Evolutionary conservation across 2,329 filamentous ascomycete species (phyloP).

Genomic region (Camillea tinctor): DNA sequence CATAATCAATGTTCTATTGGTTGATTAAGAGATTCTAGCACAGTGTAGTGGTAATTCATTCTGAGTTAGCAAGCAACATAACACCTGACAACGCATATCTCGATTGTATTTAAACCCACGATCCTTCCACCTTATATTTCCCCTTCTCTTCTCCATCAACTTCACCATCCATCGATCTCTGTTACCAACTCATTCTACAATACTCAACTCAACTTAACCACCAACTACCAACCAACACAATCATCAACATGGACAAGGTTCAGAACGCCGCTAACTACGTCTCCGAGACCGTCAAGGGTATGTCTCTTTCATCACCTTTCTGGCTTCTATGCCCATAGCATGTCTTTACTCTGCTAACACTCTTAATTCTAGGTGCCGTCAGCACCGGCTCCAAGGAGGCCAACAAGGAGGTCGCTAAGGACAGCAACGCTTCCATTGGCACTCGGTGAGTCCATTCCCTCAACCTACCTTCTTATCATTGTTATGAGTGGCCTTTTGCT

Average conservation of each 20-base stretch:
- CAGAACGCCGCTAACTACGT: conserved; percentile 69
- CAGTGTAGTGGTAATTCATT: no score
- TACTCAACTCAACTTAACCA: conserved; percentile 10
- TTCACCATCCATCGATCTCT: conserved; percentile 2
- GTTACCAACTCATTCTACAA: conserved; percentile 4
- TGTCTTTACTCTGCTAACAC: conserved; percentile 4
- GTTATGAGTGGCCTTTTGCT: no score
- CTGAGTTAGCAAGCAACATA: neutral
- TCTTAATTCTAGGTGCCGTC: conserved; percentile 34
- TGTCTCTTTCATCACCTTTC: neutral
- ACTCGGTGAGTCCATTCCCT: conserved; percentile 47
- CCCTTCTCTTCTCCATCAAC: conserved; percentile 3
- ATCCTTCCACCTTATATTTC: conserved; percentile 8
- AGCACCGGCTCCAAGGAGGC: conserved; percentile 62
- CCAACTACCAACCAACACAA: conserved; percentile 17
- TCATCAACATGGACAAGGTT: conserved; percentile 49
- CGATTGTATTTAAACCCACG: conserved; percentile 25
- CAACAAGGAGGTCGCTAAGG: conserved; percentile 70
- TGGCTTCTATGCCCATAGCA: no score
- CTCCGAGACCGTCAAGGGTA: conserved; percentile 60
- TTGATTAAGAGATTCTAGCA: no score
- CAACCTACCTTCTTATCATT: neutral
- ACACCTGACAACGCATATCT: neutral
- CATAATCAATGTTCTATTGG: no score
- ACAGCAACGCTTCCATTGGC: conserved; percentile 48